Conservation (phyloP, 2,329 filamentous ascomycete genomes). For the Botrytis elliptica region DNA sequence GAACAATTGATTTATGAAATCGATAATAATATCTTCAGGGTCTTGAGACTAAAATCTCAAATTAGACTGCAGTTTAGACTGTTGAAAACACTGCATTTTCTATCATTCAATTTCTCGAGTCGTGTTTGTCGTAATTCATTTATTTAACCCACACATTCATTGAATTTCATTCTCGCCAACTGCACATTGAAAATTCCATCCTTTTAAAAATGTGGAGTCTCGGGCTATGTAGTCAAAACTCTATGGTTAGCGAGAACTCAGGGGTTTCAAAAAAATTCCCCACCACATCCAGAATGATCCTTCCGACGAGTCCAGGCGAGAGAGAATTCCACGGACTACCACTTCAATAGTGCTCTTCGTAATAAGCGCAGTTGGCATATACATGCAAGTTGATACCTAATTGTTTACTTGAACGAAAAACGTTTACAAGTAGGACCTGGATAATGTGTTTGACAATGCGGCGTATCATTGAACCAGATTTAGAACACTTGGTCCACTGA, state of each 20-base stretch:
- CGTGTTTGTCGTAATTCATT: rapidly evolving
- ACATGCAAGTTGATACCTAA: neutral
- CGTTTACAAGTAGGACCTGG: too few relatives aligned
- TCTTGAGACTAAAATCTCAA: neutral
- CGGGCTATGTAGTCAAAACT: too few relatives aligned
- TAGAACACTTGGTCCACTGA: too few relatives aligned
- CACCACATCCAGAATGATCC: neutral
- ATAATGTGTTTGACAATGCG: too few relatives aligned
- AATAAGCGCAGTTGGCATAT: neutral
- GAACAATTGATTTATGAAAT: neutral
- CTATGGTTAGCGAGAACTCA: neutral
- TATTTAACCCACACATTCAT: rapidly evolving
- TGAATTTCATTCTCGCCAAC: neutral
- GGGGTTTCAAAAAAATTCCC: neutral
- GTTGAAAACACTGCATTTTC: neutral
- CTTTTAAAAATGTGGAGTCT: neutral
- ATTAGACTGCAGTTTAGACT: neutral
- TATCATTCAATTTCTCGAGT: neutral
- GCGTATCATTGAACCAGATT: neutral
- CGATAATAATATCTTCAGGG: neutral
- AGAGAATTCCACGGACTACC: neutral
- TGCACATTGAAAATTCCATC: neutral
- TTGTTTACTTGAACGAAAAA: too few relatives aligned
- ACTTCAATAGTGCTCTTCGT: neutral
- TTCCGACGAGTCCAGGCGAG: neutral